phyloP scores from a whole-genome alignment of 192 early-diverging fungal species.

The Piromyces sp. region DNA sequence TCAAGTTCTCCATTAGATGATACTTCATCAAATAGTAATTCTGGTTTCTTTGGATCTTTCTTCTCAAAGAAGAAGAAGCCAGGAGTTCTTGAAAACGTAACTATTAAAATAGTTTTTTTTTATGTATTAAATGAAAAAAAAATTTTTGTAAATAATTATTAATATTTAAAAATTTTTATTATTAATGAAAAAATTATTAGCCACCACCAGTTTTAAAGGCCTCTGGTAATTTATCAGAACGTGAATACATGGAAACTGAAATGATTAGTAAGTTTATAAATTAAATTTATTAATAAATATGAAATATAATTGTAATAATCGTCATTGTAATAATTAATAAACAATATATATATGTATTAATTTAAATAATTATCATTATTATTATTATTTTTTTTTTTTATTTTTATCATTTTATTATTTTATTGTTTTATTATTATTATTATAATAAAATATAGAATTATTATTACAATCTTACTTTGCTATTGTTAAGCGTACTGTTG shows the following conservation, averaged over 20 bases:
- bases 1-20: background rate
- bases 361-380: too few relatives aligned
- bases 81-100: conserved; percentile 31
- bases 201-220: conserved; percentile 85
- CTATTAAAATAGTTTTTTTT: conserved; percentile 1
- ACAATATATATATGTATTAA: too few relatives aligned
- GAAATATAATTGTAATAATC: too few relatives aligned
- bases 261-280: conserved; percentile 67
- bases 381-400: too few relatives aligned
- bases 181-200: too few relatives aligned
- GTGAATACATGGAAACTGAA: conserved; percentile 95
- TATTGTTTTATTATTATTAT: too few relatives aligned
- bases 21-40: conserved; percentile 8
- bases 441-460: conserved; percentile 46
- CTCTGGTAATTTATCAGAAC: conserved; percentile 83
- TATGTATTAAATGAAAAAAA: too few relatives aligned
- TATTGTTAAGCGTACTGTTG: conserved; percentile 93
- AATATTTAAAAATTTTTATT: too few relatives aligned
- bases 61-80: conserved; percentile 63
- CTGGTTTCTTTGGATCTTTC: conserved; percentile 95
- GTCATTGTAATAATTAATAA: too few relatives aligned
- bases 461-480: conserved; percentile 94
- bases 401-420: too few relatives aligned
- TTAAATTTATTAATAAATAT: too few relatives aligned
- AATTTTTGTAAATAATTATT: too few relatives aligned